Evolutionary conservation across 2,329 filamentous ascomycete species (phyloP), one percentile per base, ranked within the genome.

Genomic region (Botrytis cinerea): DNA sequence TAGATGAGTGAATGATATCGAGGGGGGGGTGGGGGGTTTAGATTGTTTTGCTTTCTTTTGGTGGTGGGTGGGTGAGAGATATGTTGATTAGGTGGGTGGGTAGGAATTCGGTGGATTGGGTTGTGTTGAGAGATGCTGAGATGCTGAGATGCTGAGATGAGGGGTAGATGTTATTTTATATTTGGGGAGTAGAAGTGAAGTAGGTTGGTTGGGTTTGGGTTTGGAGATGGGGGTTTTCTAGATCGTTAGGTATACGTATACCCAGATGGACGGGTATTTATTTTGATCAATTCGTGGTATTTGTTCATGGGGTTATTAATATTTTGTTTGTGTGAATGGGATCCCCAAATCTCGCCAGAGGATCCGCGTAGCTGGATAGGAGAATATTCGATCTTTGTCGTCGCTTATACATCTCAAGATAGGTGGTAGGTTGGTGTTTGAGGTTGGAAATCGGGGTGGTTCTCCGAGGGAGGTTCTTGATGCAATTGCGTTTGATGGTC

Each of bases 11-110:
- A 9, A 38, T 1, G 38, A 9, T 38, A 8, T 38, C 38, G 7
- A 8, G 38, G 38, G 1, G 1, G 7, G 7, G 1, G 9, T 10
- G 1, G 1, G 7, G 7, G 9, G 9, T 38, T 38, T 9, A 8
- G 7, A 38, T 38, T 38, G 38, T 38, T 38, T 9, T 38, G 4
- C 7, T 38, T 38, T 38, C 8, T 38, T 38, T 38, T 7, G 38
- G 7, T 38, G 9, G 38, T 38, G 38, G 38, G 38, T 38, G 38
- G 32, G 32, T 32, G n/a, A n/a, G n/a, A n/a, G n/a, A n/a, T n/a
- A n/a, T n/a, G n/a, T n/a, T n/a, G n/a, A n/a, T n/a, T n/a, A n/a
- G n/a, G n/a, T 38, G 8, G 45, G 45, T 48, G 22, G 45, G 8
- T 48, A 25, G 46, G 20, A 22, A 48, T 48, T 25, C 22, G 9